Evolutionary conservation across 768 basidiomycete species (phyloP).

Genomic region (Collybia nuda): DNA sequence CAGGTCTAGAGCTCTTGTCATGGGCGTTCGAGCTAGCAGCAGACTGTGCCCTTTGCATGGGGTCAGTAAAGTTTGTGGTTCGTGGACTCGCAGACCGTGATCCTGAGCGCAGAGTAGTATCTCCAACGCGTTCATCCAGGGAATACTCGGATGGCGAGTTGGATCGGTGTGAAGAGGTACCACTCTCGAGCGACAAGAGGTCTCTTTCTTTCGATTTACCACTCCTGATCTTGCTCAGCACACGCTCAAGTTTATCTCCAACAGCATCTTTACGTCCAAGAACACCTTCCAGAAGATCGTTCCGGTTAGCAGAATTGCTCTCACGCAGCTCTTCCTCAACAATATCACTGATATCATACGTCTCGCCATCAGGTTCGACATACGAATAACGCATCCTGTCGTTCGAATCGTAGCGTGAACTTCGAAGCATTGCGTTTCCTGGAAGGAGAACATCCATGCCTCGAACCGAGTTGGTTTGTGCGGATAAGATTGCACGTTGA

Average conservation of each 20-base stretch:
- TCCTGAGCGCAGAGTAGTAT: constrained; percentile 16
- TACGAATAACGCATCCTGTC: constrained; percentile 91
- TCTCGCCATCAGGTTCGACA: constrained; percentile 86
- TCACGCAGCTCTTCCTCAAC: constrained; percentile 87
- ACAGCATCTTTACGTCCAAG: constrained; percentile 56
- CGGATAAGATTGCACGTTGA: constrained; percentile 78
- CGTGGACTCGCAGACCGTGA: constrained; percentile 43
- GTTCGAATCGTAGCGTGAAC: constrained; percentile 68
- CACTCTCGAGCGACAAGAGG: constrained; percentile 20
- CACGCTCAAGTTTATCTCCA: constrained; percentile 71
- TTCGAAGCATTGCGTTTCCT: constrained; percentile 83
- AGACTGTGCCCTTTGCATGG: constrained; percentile 14
- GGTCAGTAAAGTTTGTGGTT: constrained; percentile 29
- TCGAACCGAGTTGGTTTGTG: constrained; percentile 80
- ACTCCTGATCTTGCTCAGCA: constrained; percentile 73
- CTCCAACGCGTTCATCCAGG: constrained; percentile 33
- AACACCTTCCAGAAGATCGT: constrained; percentile 70
- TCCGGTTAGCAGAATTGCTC: constrained; percentile 36
- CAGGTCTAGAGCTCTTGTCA: constrained; percentile 17
- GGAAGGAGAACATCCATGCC: constrained; percentile 89
- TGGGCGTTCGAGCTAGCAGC: constrained; percentile 3
- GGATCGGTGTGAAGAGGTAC: constrained; percentile 34
- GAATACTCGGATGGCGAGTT: constrained; percentile 60
- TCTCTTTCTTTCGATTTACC: constrained; percentile 48
- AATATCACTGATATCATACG: constrained; percentile 91